Evolutionary conservation across 2,329 filamentous ascomycete genomes (phyloP), one percentile per base, ranked within the genome.

Genomic region (Conoideocrella luteorostrata): DNA sequence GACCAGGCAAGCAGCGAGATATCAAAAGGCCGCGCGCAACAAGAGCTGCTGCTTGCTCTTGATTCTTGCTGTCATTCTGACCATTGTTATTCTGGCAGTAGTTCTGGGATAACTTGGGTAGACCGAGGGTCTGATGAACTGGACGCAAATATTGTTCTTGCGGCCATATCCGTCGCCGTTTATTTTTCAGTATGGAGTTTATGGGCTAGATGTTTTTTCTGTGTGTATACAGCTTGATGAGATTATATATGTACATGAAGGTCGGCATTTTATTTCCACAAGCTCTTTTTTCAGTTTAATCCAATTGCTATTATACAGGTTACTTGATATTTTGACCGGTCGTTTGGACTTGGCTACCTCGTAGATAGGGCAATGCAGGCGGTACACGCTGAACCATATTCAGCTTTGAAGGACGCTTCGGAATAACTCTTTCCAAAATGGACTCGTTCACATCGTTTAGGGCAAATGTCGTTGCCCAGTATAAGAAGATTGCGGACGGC

Each of bases 21-120:
- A 97, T 66, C 94, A 98, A 72, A 95, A 90, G 76, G 90, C 88
- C 49, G 93, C 93, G 22, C 79, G 94, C 52, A 93, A 88, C 67
- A 96, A 95, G 74, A 87, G 88, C 32, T 98, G 91, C 63, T 96
- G 90, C 62, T 69, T 98, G 61, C 67, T 98, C 57, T 67, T 98
- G 40, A 91, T 98, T 47, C 64, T 98, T 58, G 84, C 86, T 2
- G 79, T 98, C 38, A 93, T 98, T 47, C 65, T 97, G 56, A 85
- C 88, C 4, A 88, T 98, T 54, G 83, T 98, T 35, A 74, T 98
- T 47, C 68, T 98, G 54, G 94, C 93, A 12, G 86, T 91, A 41
- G 81, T 89, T 41, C 62, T 95, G 55, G 85, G 86, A 46, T 94
- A 58, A 70, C 32, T 33, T n/a, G n/a, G n/a, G n/a, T n/a, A n/a